Conservation (phyloP, 345 rosid genomes). For the Citrus sp. region DNA sequence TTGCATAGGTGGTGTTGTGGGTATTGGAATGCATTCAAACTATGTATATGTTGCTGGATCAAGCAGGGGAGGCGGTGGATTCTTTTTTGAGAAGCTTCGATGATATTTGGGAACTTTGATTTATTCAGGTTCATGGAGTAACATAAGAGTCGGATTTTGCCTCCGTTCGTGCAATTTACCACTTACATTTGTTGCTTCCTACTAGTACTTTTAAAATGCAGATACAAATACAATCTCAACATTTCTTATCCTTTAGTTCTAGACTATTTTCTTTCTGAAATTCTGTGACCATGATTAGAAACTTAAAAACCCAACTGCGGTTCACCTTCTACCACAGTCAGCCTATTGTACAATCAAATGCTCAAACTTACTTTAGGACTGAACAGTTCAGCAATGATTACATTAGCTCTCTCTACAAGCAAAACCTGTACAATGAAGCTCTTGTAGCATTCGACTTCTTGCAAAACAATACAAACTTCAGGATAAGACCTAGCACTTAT, state of each 20-base stretch:
- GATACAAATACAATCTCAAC: no score
- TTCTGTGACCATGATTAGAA: neutral
- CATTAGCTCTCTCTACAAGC: slow-evolving; percentile 40
- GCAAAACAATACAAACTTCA: slow-evolving; percentile 23
- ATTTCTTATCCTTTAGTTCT: no score
- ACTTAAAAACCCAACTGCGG: neutral
- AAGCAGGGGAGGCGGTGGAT: neutral
- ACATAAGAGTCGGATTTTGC: neutral
- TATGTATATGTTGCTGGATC: neutral
- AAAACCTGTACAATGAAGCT: slow-evolving; percentile 39
- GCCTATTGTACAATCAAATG: neutral
- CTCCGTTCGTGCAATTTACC: neutral
- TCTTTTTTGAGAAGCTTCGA: neutral
- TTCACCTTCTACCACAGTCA: neutral
- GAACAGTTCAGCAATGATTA: slow-evolving; percentile 39
- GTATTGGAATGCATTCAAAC: neutral
- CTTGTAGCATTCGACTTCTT: slow-evolving; percentile 42
- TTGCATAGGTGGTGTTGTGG: no score
- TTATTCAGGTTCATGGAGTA: neutral
- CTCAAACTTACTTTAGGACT: slow-evolving; percentile 17
- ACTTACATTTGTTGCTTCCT: no score
- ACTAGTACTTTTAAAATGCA: no score
- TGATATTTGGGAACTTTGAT: neutral
- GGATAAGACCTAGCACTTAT: slow-evolving; percentile 31
- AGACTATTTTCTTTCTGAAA: no score